phyloP scores from a whole-genome alignment of 2,329 filamentous ascomycete genomes.

The Aspergillus jensenii region DNA sequence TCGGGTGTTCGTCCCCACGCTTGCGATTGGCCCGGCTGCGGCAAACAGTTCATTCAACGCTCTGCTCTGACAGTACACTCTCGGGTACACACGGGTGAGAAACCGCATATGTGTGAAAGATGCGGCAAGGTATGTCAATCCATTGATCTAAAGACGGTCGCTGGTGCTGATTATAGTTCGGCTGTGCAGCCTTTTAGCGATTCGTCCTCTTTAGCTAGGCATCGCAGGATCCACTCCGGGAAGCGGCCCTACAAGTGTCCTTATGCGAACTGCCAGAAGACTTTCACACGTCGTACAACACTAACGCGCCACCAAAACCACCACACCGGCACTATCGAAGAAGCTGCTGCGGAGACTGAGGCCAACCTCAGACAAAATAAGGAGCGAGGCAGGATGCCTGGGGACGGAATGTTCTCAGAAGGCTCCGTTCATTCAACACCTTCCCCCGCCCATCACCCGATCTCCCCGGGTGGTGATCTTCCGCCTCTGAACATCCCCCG shows the following conservation, averaged over 20 bases:
- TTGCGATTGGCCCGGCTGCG: constrained; percentile 84
- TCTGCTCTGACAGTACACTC: constrained; percentile 94
- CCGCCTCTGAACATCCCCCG: constrained; percentile 69
- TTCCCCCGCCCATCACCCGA: constrained; percentile 75
- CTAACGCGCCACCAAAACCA: constrained; percentile 94
- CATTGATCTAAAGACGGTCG: background rate
- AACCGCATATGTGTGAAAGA: constrained; percentile 95
- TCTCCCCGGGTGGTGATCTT: constrained; percentile 77
- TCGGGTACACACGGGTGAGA: constrained; percentile 95
- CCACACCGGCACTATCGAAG: constrained; percentile 91
- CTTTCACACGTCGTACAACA: constrained; percentile 92
- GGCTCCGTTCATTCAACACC: constrained; percentile 62
- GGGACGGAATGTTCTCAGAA: constrained; percentile 45
- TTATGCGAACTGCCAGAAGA: constrained; percentile 97
- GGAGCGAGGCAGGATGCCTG: constrained; percentile 35
- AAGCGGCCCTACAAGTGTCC: constrained; percentile 97
- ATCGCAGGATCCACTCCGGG: constrained; percentile 91
- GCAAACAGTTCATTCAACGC: constrained; percentile 95
- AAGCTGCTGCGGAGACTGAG: constrained; percentile 84
- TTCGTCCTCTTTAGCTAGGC: constrained; percentile 87
- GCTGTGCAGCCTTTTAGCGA: constrained; percentile 81
- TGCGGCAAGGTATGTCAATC: constrained; percentile 78
- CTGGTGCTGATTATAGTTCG: background rate
- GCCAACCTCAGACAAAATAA: constrained; percentile 69
- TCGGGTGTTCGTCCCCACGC: constrained; percentile 87